Percentiles rank a stretch among this genome's conserved stretches.
Evolutionary conservation across 805 yeast genomes (phyloP).

Genomic region (Wickerhamiella allomyrinae): DNA sequence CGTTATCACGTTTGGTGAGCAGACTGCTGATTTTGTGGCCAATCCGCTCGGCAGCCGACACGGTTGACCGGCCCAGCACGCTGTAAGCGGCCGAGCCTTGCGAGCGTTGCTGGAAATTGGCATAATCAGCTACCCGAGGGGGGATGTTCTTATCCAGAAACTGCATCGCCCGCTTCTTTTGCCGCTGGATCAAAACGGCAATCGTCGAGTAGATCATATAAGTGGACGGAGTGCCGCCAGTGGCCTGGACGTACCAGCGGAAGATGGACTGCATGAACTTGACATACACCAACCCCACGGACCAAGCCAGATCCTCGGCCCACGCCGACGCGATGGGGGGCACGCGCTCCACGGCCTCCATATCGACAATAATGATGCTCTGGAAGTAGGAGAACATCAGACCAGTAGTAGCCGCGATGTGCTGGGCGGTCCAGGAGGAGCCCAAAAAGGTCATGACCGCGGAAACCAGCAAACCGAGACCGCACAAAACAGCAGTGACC

Average conservation of each 20-base stretch:
- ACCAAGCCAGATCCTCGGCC: conserved; percentile 89
- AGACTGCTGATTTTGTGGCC: neutral
- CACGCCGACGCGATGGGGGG: conserved; percentile 91
- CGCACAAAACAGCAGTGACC: conserved; percentile 88
- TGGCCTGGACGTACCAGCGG: conserved; percentile 87
- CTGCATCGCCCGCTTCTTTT: conserved; percentile 28
- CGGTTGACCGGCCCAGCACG: neutral
- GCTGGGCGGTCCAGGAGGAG: conserved; percentile 78
- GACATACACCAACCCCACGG: conserved; percentile 76
- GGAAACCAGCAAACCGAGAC: conserved; percentile 72
- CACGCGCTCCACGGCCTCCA: conserved; percentile 72
- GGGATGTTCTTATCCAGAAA: conserved; percentile 32
- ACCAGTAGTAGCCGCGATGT: conserved; percentile 73
- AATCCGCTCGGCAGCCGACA: neutral
- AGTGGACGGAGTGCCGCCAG: conserved; percentile 75
- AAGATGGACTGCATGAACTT: conserved; percentile 73
- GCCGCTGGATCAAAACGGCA: conserved; percentile 62
- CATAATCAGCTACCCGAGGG: conserved; percentile 8
- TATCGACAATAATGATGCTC: conserved; percentile 65
- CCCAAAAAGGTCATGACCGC: conserved; percentile 75
- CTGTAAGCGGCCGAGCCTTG: neutral
- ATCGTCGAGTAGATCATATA: conserved; percentile 43
- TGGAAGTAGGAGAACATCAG: conserved; percentile 80
- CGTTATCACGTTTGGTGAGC: conserved; percentile 12
- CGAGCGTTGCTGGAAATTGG: neutral